Evolutionary conservation across 352 stramenopile genomes (phyloP).

Genomic region (Phytophthora hybrid): DNA sequence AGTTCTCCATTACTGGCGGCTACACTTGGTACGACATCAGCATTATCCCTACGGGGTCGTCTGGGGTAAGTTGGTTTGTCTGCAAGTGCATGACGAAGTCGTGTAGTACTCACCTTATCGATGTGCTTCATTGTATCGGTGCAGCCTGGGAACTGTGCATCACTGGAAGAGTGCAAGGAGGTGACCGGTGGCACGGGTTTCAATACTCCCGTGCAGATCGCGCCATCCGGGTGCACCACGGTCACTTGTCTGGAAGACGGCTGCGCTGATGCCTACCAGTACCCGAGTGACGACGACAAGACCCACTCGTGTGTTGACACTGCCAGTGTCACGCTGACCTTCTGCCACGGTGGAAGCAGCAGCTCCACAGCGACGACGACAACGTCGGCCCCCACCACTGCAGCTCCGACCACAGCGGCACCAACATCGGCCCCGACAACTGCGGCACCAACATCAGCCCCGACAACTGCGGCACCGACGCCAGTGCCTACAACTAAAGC

Average conservation of each 20-base stretch:
- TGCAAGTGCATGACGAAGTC: background rate
- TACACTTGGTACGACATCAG: conserved; percentile 65
- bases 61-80: conserved; percentile 21
- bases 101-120: background rate
- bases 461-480: background rate
- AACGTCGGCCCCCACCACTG: background rate
- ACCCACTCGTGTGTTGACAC: conserved; percentile 55
- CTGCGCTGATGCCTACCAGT: conserved; percentile 69
- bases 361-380: conserved; percentile 24
- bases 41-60: conserved; percentile 52
- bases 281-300: conserved; percentile 60
- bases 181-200: conserved; percentile 55
- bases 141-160: conserved; percentile 44
- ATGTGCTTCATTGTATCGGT: background rate
- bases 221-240: conserved; percentile 45
- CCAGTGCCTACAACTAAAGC: conserved; percentile 11
- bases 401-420: conserved; percentile 11
- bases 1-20: conserved; percentile 47
- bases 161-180: conserved; percentile 48
- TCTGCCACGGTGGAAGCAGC: conserved; percentile 55
- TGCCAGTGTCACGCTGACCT: conserved; percentile 54
- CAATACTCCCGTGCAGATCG: conserved; percentile 69
- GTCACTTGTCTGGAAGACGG: conserved; percentile 53
- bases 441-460: background rate
- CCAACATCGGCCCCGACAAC: background rate